Conservation (phyloP, 2,329 filamentous ascomycete genomes). For the Pseudocercospora musae region DNA sequence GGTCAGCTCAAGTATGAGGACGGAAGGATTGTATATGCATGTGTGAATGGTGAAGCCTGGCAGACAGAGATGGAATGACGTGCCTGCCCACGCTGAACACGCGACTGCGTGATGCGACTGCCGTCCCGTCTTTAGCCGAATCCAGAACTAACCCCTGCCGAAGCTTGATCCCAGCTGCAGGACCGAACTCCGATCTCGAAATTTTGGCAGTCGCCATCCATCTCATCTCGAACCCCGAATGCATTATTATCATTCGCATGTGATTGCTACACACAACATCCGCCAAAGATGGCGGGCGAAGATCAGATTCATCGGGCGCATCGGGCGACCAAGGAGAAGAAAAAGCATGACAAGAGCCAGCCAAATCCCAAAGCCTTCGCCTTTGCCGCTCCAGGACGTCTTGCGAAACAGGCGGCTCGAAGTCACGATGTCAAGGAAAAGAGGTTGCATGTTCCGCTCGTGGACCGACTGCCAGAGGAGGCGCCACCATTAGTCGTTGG, state of each 20-base stretch:
- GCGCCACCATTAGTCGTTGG: constrained; percentile 88
- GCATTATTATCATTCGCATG: neutral
- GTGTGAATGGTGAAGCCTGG: neutral
- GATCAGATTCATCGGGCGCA: constrained; percentile 83
- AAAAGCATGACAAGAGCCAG: constrained; percentile 58
- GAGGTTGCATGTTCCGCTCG: constrained; percentile 89
- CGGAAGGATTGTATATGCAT: neutral
- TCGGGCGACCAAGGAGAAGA: constrained; percentile 82
- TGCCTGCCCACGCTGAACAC: neutral
- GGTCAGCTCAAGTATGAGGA: neutral
- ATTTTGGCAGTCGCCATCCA: constrained; percentile 2
- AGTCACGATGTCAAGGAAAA: constrained; percentile 88
- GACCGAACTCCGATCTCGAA: constrained; percentile 1
- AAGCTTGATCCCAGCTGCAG: neutral
- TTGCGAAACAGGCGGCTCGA: constrained; percentile 70
- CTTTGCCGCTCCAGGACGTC: constrained; percentile 74
- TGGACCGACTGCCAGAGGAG: constrained; percentile 93
- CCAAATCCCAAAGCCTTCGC: constrained; percentile 89
- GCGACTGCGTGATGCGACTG: too few species aligned
- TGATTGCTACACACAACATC: neutral
- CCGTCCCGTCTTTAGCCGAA: constrained; percentile 6
- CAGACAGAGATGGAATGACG: neutral
- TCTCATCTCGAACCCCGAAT: neutral
- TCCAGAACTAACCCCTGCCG: neutral
- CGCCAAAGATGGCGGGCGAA: constrained; percentile 34